A percentile compares a stretch with the other conserved stretches of the same genome.
Evolutionary conservation across 805 yeast genomes (phyloP).

Genomic region (Lipomyces mesembrius): DNA sequence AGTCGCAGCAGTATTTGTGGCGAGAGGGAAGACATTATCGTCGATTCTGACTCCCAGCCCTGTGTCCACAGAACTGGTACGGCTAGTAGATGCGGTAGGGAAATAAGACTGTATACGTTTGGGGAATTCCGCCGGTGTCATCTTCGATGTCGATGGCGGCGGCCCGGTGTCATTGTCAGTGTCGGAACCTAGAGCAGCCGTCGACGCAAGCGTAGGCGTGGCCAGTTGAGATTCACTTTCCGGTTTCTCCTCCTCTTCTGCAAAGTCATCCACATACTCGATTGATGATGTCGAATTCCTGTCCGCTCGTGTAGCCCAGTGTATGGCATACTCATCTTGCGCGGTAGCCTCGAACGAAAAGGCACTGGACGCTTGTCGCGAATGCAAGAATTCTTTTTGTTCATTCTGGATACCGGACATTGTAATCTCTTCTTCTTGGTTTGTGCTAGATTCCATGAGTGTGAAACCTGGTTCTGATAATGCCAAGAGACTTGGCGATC

Average conservation of each 20-base stretch:
- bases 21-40: constrained; percentile 7
- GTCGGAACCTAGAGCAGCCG: not conserved
- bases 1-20: not conserved
- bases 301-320: constrained; percentile 19
- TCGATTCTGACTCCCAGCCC: constrained; percentile 27
- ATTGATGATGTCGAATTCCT: constrained; percentile 29
- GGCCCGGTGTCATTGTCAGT: not conserved
- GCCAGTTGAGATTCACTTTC: constrained; percentile 5
- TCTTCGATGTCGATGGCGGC: constrained; percentile 2
- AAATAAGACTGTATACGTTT: constrained; percentile 29
- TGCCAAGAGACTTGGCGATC: not conserved
- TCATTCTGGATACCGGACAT: not conserved
- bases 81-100: constrained; percentile 13
- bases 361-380: constrained; percentile 16
- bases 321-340: constrained; percentile 22
- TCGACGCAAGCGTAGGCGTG: constrained; percentile 19
- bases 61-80: not conserved
- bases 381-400: not conserved
- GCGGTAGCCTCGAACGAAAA: constrained; percentile 22
- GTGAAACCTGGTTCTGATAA: not conserved
- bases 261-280: constrained; percentile 28
- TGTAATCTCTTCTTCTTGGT: not conserved
- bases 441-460: not conserved
- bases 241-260: constrained; percentile 16
- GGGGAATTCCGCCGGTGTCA: constrained; percentile 21